Evolutionary conservation across 176 grass and related monocot species (phyloP).

Genomic region (Carex scoparia): DNA sequence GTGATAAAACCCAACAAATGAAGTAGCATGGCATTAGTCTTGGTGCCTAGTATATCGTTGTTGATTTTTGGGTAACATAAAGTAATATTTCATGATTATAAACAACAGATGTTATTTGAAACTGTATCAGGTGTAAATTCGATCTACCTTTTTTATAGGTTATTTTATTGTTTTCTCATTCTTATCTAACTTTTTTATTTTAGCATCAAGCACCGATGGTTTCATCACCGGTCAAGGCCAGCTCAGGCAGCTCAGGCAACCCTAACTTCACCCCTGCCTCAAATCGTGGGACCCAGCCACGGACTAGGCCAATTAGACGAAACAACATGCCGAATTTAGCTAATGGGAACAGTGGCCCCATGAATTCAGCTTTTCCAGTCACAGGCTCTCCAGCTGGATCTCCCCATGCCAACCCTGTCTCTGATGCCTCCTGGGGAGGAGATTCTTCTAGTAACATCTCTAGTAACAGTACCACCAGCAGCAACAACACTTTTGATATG

Average conservation of each 20-base stretch:
- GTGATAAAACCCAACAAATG: not conserved
- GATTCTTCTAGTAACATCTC: slow-evolving; percentile 23
- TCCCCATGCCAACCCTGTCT: slow-evolving; percentile 16
- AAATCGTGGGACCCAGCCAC: not conserved
- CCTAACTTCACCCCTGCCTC: slow-evolving; percentile 2
- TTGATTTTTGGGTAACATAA: not conserved
- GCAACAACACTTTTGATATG: slow-evolving; percentile 31
- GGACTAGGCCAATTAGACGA: not conserved
- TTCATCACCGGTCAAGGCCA: slow-evolving; percentile 10
- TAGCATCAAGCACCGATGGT: slow-evolving; percentile 1
- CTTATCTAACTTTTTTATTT: not conserved
- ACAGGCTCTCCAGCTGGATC: slow-evolving; percentile 18
- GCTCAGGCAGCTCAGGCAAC: not conserved
- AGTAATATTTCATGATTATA: not conserved
- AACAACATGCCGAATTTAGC: not conserved
- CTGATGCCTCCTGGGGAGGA: slow-evolving; percentile 27
- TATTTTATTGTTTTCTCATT: not conserved
- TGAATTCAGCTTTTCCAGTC: slow-evolving; percentile 20
- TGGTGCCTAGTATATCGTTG: not conserved
- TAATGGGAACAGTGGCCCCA: not conserved
- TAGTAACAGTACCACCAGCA: slow-evolving; percentile 39
- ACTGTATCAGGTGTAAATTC: not conserved
- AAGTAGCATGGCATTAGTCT: not conserved
- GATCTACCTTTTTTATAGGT: not conserved
- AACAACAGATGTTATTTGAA: not conserved